A percentile compares a stretch with the other conserved stretches of the same genome.
Conservation (phyloP, 225 moss, liverwort and hornwort species). For the Physcomitrellopsis africana region DNA sequence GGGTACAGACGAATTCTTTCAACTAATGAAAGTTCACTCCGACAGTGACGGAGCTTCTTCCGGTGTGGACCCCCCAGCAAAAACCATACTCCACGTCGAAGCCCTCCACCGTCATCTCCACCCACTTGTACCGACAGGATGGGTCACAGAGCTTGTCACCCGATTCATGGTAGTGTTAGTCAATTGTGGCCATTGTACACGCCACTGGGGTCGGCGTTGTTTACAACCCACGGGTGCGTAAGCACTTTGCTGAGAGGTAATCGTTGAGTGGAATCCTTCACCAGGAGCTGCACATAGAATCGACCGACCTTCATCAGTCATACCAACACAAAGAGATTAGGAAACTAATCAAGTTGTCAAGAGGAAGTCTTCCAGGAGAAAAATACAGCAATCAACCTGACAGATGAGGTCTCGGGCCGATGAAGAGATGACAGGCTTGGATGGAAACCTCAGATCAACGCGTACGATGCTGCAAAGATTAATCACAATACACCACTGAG, state of each 20-base stretch:
- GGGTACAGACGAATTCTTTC: background rate
- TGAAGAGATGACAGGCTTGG: conserved; percentile 61
- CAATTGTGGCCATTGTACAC: conserved; percentile 9
- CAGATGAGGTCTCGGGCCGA: conserved; percentile 72
- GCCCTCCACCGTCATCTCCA: background rate
- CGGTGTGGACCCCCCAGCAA: background rate
- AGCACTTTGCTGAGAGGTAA: conserved; percentile 60
- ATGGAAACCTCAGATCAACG: conserved; percentile 69
- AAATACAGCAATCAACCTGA: conserved; percentile 42
- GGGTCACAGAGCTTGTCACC: background rate
- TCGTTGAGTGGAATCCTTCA: conserved; percentile 58
- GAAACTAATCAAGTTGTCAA: background rate
- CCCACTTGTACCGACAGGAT: background rate
- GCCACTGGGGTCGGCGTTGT: conserved; percentile 49
- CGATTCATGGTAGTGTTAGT: background rate
- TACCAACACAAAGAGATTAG: background rate
- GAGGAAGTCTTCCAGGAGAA: no score
- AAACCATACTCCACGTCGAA: background rate
- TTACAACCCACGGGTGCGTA: conserved; percentile 64
- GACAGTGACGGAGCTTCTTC: background rate
- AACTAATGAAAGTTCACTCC: background rate
- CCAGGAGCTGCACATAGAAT: conserved; percentile 48
- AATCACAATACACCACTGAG: background rate
- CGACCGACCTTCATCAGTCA: background rate
- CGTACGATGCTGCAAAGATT: conserved; percentile 48